phyloP scores from a whole-genome alignment of 2,329 filamentous ascomycete species.

The Fusarium albidum region DNA sequence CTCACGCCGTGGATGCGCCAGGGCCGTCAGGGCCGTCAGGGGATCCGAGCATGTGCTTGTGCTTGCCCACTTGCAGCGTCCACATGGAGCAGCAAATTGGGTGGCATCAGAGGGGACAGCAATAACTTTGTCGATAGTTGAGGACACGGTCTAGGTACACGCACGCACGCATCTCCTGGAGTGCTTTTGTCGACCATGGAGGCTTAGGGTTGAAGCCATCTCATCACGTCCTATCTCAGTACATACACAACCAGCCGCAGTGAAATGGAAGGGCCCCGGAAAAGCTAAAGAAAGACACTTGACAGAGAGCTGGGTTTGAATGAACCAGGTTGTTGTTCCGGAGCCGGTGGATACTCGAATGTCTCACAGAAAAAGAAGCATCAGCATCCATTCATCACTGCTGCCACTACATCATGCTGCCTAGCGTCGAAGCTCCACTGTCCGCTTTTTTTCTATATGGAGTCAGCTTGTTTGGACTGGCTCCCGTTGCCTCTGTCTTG shows the following conservation, averaged over 20 bases:
- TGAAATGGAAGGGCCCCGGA: neutral
- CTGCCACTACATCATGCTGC: conserved; percentile 16
- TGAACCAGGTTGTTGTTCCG: conserved; percentile 14
- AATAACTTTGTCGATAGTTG: conserved; percentile 7
- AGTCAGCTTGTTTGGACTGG: too few relatives aligned
- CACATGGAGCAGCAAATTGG: conserved; percentile 21
- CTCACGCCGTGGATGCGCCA: conserved; percentile 10
- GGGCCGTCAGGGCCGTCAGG: conserved; percentile 17
- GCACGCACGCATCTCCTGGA: conserved; percentile 7
- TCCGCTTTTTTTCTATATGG: neutral
- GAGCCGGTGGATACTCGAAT: conserved; percentile 21
- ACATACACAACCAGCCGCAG: neutral
- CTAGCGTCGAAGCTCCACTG: conserved; percentile 15
- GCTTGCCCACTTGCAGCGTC: conserved; percentile 5
- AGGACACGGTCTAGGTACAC: conserved; percentile 1
- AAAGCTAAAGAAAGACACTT: neutral
- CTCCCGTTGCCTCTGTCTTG: neutral
- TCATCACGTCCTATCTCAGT: neutral
- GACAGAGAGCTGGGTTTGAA: conserved; percentile 6
- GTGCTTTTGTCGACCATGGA: conserved; percentile 9
- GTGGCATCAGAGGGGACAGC: conserved; percentile 19
- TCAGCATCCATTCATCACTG: neutral
- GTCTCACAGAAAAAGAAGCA: conserved; percentile 27
- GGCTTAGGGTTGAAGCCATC: neutral
- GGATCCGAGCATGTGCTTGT: conserved; percentile 10